These are phyloP conservation scores for Epichloe sylvatica DNA, from an alignment of 2,329 filamentous ascomycete species.

Conservation along the genomic window DNA sequence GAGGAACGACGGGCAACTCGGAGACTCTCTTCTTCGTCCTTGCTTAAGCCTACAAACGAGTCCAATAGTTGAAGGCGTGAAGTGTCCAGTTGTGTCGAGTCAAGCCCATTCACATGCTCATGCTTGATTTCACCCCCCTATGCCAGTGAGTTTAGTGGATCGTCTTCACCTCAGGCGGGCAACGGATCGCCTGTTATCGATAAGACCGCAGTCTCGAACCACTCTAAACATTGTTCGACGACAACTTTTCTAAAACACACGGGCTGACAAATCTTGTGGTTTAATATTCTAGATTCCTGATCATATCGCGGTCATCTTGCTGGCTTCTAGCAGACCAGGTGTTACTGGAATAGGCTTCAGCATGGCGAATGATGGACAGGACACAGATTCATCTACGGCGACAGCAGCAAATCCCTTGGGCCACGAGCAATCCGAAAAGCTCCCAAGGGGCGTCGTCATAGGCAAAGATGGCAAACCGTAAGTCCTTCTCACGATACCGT, in stretches of 20 bases:
- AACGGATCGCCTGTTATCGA: too few species aligned
- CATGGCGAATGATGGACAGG: slow-evolving; percentile 26
- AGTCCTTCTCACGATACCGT: slow-evolving; percentile 20
- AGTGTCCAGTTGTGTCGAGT: background rate
- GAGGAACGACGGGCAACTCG: background rate
- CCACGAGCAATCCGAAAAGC: slow-evolving; percentile 32
- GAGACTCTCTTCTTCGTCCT: background rate
- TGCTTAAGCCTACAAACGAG: background rate
- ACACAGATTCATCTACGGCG: slow-evolving; percentile 13
- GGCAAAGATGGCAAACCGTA: slow-evolving; percentile 78
- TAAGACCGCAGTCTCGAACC: too few species aligned
- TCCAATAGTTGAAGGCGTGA: background rate
- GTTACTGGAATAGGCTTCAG: background rate
- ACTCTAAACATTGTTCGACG: too few species aligned
- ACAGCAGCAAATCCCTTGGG: slow-evolving; percentile 9
- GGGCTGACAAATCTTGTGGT: background rate
- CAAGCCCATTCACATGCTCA: background rate
- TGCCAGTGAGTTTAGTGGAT: background rate
- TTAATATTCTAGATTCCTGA: background rate
- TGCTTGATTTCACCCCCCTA: too few species aligned
- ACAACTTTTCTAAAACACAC: background rate
- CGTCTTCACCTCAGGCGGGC: background rate
- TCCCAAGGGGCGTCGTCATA: slow-evolving; percentile 59
- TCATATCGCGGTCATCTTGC: background rate
- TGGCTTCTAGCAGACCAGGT: background rate